A percentile compares a stretch with the other conserved stretches of the same genome.
These are phyloP conservation scores for Nissolia schottii DNA, from an alignment of 306 rosid species.

Conservation along the genomic window DNA sequence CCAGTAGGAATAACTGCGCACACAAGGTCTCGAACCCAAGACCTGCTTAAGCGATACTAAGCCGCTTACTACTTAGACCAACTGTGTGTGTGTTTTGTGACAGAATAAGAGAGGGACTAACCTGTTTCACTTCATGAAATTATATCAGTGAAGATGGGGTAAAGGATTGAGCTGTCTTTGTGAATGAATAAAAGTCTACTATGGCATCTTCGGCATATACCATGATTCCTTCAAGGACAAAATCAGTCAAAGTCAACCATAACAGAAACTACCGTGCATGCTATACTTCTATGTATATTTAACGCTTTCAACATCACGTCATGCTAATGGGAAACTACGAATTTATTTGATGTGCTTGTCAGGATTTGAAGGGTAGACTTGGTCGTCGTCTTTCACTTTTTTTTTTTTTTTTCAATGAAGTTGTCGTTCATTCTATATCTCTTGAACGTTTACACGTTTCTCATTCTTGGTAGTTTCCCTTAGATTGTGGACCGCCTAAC, in stretches of 20 bases:
- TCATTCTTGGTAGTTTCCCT: no score
- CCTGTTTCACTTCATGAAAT: background rate
- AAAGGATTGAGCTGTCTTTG: background rate
- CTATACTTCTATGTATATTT: background rate
- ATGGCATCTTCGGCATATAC: conserved; percentile 15
- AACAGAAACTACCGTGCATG: background rate
- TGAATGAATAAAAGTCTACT: background rate
- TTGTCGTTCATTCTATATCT: no score
- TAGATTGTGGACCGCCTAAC: no score
- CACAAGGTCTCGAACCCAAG: no score
- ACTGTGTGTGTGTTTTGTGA: background rate
- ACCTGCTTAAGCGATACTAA: no score
- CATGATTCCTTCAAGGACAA: background rate
- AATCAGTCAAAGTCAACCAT: background rate
- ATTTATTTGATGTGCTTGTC: no score
- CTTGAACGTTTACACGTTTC: no score
- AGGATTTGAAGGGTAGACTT: no score
- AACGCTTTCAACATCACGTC: background rate
- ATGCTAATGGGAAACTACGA: background rate
- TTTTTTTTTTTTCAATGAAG: no score
- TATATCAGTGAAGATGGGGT: background rate
- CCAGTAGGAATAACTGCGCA: no score
- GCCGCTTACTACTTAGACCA: no score
- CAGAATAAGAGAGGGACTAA: background rate
- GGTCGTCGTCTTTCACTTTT: no score